These are phyloP conservation scores for Neurospora sp. DNA, from an alignment of 2,329 filamentous ascomycete species.

Conservation along the genomic window DNA sequence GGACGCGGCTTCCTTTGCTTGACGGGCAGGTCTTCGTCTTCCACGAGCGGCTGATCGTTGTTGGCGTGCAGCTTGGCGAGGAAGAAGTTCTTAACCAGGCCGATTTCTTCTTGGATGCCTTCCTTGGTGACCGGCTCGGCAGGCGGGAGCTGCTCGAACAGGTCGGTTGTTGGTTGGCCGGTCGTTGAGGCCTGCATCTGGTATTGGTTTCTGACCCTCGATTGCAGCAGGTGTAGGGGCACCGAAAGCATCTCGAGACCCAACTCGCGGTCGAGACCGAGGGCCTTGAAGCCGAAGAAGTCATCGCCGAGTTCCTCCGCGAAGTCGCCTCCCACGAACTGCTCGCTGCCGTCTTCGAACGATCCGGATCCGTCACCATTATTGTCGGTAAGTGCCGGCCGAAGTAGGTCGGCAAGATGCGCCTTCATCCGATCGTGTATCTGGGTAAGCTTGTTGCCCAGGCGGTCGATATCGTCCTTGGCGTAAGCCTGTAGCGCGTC, in stretches of 20 bases:
- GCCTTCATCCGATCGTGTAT: slow-evolving; percentile 94
- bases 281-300: slow-evolving; percentile 96
- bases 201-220: slow-evolving; percentile 76
- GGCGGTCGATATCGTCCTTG: slow-evolving; percentile 84
- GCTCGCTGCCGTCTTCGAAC: slow-evolving; percentile 94
- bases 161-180: slow-evolving; percentile 38
- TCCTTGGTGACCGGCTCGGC: slow-evolving; percentile 72
- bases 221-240: slow-evolving; percentile 86
- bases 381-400: slow-evolving; percentile 74
- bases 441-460: slow-evolving; percentile 65
- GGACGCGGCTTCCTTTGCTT: slow-evolving; percentile 76
- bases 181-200: slow-evolving; percentile 63
- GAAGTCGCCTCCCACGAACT: slow-evolving; percentile 94
- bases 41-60: slow-evolving; percentile 69
- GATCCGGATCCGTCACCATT: slow-evolving; percentile 77
- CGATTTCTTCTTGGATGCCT: slow-evolving; percentile 69
- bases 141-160: slow-evolving; percentile 58
- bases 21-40: slow-evolving; percentile 87
- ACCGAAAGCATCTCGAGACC: slow-evolving; percentile 81
- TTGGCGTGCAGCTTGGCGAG: slow-evolving; percentile 79
- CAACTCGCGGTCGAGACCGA: slow-evolving; percentile 86
- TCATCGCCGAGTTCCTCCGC: slow-evolving; percentile 96
- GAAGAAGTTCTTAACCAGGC: slow-evolving; percentile 86
- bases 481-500: slow-evolving; percentile 76
- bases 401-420: slow-evolving; percentile 84